Evolutionary conservation across 2,329 filamentous ascomycete genomes (phyloP).

Genomic region (Alternaria sp.): DNA sequence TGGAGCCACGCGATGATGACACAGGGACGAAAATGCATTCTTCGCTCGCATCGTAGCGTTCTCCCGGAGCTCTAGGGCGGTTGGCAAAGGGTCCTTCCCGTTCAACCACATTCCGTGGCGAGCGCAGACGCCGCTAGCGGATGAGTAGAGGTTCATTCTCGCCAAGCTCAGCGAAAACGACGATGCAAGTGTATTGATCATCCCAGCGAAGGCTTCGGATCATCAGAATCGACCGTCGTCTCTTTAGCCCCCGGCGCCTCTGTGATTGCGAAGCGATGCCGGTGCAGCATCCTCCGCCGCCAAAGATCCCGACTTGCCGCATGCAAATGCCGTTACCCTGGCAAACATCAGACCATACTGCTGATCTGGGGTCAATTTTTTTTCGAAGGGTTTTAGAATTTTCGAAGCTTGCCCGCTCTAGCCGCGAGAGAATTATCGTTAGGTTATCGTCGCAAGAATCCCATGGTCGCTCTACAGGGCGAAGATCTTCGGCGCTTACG

Average conservation of each 20-base stretch:
- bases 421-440: slow-evolving; percentile 18
- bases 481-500: slow-evolving; percentile 32
- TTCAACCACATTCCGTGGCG: slow-evolving; percentile 3
- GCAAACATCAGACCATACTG: slow-evolving; percentile 25
- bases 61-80: slow-evolving; percentile 1
- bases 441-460: slow-evolving; percentile 17
- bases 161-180: slow-evolving; percentile 15
- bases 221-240: neutral
- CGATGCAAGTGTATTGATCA: neutral
- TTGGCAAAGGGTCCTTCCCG: slow-evolving; percentile 3
- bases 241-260: slow-evolving; percentile 13
- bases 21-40: slow-evolving; percentile 6
- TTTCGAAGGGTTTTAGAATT: neutral
- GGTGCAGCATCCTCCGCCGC: slow-evolving; percentile 7
- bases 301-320: slow-evolving; percentile 20
- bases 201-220: neutral
- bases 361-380: slow-evolving; percentile 13
- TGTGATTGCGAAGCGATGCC: slow-evolving; percentile 15
- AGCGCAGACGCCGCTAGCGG: slow-evolving; percentile 7
- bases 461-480: slow-evolving; percentile 14
- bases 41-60: slow-evolving; percentile 8
- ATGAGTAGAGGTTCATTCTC: slow-evolving; percentile 2
- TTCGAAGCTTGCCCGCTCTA: slow-evolving; percentile 11
- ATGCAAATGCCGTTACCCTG: slow-evolving; percentile 21
- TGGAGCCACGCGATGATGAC: slow-evolving; percentile 9